These are phyloP conservation scores for Penicillium rolfsii DNA, from an alignment of 2,329 filamentous ascomycete species.

Conservation along the genomic window DNA sequence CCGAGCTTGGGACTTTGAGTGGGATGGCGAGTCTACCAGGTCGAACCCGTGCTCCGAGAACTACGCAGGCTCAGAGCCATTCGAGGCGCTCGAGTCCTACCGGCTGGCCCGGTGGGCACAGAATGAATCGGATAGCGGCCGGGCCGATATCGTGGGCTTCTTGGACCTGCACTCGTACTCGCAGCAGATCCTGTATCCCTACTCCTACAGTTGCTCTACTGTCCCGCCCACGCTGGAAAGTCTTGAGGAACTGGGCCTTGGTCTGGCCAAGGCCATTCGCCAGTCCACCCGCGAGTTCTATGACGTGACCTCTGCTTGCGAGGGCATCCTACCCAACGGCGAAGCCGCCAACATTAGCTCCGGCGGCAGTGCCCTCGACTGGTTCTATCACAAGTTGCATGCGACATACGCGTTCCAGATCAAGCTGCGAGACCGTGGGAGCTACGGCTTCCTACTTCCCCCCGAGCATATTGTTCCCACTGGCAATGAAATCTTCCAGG, in stretches of 20 bases:
- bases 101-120: slow-evolving; percentile 79
- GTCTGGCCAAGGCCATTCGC: slow-evolving; percentile 85
- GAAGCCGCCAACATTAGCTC: slow-evolving; percentile 64
- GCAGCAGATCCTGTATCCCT: slow-evolving; percentile 92
- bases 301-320: slow-evolving; percentile 80
- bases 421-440: slow-evolving; percentile 90
- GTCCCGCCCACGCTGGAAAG: slow-evolving; percentile 87
- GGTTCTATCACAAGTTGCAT: slow-evolving; percentile 86
- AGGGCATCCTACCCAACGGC: slow-evolving; percentile 65
- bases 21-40: slow-evolving; percentile 69
- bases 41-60: slow-evolving; percentile 88
- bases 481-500: slow-evolving; percentile 82
- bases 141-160: slow-evolving; percentile 78
- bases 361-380: slow-evolving; percentile 88
- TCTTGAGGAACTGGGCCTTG: slow-evolving; percentile 84
- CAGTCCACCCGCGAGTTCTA: slow-evolving; percentile 76
- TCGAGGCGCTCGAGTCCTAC: slow-evolving; percentile 79
- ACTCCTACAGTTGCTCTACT: slow-evolving; percentile 77
- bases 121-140: slow-evolving; percentile 72
- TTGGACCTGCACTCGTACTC: slow-evolving; percentile 94
- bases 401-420: slow-evolving; percentile 88
- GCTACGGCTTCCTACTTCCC: slow-evolving; percentile 89
- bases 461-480: slow-evolving; percentile 85
- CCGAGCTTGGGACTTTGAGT: slow-evolving; percentile 80
- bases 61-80: slow-evolving; percentile 80